Evolutionary conservation across 2,329 filamentous ascomycete genomes (phyloP), one percentile per base, ranked within the genome.

Genomic region (Colletotrichum brevisporum): DNA sequence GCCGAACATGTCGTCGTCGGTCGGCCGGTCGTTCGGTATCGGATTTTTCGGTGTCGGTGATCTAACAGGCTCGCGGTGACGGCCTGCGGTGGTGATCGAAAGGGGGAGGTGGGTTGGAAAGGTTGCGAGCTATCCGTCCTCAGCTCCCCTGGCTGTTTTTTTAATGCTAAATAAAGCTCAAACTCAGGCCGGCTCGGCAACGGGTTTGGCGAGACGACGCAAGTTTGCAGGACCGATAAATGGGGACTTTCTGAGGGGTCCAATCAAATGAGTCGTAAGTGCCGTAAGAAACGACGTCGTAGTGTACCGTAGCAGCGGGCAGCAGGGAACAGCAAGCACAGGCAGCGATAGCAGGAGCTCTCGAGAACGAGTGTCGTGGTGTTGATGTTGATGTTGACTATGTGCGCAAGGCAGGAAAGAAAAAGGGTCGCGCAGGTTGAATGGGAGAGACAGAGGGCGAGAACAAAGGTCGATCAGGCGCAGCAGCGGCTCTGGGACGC

Each of bases 1-100:
- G 71, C 83, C 81, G 74, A 82, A 81, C 80, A 86, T 85, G 63
- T 47, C 77, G 61, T 52, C 53, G 67, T 57, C 18, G 55, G 47
- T 52, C n/a, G 43, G 47, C 36, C 50, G 50, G 50, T 58, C 58
- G 58, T 21, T 61, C 15, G 47, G 31, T 51, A 21, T 55, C 52
- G 27, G 31, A 36, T 13, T 56, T 31, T 6, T 27, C 27, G 15
- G 27, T 48, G 16, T 52, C 31, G 47, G 47, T 59, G 62, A 43
- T 31, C 54, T 18, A 59, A 18, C 43, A 45, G 39, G 36, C 43
- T 16, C 6, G 24, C 21, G 50, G 27, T 62, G 21, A 13, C 31
- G 58, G 21, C 1, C 63, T 61, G 47, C 55, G 56, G 54, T 60
- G 48, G 39, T 48, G 56, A 61, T 66, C 55, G 55, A 60, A 60